A percentile compares a stretch with the other conserved stretches of the same genome.
Evolutionary conservation across 176 grass and related monocot species (phyloP).

Genomic region (Paspalum vaginatum): DNA sequence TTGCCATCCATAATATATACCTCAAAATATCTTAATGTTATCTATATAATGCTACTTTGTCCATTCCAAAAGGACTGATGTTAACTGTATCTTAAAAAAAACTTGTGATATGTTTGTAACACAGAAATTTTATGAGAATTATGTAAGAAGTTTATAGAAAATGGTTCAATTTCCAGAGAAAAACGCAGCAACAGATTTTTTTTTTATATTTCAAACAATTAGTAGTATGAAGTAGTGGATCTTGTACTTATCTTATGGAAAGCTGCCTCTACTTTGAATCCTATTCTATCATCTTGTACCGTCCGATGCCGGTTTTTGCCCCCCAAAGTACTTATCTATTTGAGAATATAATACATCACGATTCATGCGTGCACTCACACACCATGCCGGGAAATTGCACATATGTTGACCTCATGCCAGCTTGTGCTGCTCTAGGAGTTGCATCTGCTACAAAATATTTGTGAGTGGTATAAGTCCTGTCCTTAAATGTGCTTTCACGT

Average conservation of each 20-base stretch:
- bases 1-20: conserved; percentile 25
- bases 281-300: neutral
- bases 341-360: neutral
- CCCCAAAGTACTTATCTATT: neutral
- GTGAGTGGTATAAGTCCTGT: neutral
- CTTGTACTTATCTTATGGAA: neutral
- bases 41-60: conserved; percentile 18
- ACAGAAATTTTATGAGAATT: too few species aligned
- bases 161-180: too few species aligned
- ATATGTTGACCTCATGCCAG: neutral
- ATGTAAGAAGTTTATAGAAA: too few species aligned
- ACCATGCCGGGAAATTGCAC: neutral
- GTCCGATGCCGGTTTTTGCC: neutral
- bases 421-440: neutral
- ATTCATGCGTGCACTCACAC: neutral
- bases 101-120: too few species aligned
- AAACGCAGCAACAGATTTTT: too few species aligned
- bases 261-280: neutral
- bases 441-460: too few species aligned
- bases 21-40: neutral
- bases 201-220: too few species aligned
- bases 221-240: neutral
- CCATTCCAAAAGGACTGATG: conserved; percentile 8
- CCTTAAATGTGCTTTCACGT: neutral
- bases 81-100: conserved; percentile 1